Conservation (phyloP, 805 yeast species). For the Wickerhamiella sergipiensis region DNA sequence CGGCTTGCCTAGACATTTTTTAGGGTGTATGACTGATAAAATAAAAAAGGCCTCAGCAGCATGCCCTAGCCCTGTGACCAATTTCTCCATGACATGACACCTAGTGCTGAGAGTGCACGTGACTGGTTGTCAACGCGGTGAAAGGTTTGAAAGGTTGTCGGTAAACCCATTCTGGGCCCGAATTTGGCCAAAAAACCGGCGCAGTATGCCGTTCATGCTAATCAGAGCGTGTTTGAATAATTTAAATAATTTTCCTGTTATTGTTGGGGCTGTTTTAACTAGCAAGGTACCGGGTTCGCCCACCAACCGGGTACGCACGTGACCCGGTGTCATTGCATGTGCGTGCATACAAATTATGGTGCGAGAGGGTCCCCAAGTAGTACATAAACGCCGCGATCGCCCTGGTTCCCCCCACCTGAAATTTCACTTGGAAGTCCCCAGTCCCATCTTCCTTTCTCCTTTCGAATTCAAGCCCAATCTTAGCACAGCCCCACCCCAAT, state of each 20-base stretch:
- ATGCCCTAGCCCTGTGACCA: neutral
- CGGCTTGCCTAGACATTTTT: neutral
- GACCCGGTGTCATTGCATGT: neutral
- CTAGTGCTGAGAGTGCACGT: neutral
- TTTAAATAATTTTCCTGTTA: neutral
- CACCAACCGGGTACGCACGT: neutral
- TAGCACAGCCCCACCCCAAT: neutral
- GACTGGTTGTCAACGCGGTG: neutral
- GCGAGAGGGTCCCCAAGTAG: neutral
- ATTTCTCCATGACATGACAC: neutral
- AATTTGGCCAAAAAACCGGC: neutral
- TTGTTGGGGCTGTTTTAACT: neutral
- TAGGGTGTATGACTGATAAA: neutral
- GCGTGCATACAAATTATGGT: neutral
- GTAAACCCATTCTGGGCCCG: neutral
- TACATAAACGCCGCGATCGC: neutral
- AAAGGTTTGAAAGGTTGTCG: neutral
- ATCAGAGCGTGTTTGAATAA: neutral
- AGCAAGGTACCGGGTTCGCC: neutral
- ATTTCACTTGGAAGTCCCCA: neutral
- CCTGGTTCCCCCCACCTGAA: neutral
- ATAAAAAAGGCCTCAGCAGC: neutral
- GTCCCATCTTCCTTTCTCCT: neutral
- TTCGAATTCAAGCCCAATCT: neutral
- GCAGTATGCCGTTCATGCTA: neutral